phyloP scores from a whole-genome alignment of 2,329 filamentous ascomycete species.

The Colletotrichum liaoningense region DNA sequence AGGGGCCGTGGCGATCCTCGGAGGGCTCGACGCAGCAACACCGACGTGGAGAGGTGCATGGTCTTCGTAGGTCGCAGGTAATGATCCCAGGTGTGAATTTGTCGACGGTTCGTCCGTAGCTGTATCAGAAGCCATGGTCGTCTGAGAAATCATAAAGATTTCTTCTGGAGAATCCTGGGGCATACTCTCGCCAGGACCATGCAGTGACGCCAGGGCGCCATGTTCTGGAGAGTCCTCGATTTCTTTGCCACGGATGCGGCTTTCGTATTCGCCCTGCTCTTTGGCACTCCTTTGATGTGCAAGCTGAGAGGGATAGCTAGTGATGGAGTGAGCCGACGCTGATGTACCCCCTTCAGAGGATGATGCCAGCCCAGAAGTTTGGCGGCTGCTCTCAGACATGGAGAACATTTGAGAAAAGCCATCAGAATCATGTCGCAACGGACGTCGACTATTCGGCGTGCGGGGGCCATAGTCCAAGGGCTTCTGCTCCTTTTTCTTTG shows the following conservation, averaged over 20 bases:
- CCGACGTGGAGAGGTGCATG: conserved; percentile 35
- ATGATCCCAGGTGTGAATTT: conserved; percentile 27
- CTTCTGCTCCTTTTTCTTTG: conserved; percentile 50
- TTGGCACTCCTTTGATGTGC: conserved; percentile 35
- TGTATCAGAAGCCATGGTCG: conserved; percentile 48
- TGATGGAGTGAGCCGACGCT: conserved; percentile 6
- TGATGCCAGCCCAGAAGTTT: conserved; percentile 49
- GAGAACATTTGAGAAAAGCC: conserved; percentile 70
- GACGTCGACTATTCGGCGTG: conserved; percentile 45
- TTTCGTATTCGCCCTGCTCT: conserved; percentile 54
- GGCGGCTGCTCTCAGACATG: conserved; percentile 61
- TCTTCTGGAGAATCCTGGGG: conserved; percentile 49
- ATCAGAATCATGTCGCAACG: conserved; percentile 64
- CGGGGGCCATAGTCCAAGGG: conserved; percentile 48
- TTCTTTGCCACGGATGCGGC: conserved; percentile 56
- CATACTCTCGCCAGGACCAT: neutral
- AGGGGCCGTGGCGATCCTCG: conserved; percentile 42
- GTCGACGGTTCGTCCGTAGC: conserved; percentile 44
- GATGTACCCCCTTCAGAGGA: conserved; percentile 46
- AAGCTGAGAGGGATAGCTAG: conserved; percentile 36
- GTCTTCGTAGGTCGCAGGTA: conserved; percentile 21
- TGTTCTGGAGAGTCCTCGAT: conserved; percentile 41
- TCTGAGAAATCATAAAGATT: conserved; percentile 59
- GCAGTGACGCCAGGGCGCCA: conserved; percentile 4
- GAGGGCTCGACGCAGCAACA: conserved; percentile 39